A percentile compares a stretch with the other conserved stretches of the same genome.
These are phyloP conservation scores for Quercus lobata DNA, from an alignment of 331 rosid species.

Conservation along the genomic window DNA sequence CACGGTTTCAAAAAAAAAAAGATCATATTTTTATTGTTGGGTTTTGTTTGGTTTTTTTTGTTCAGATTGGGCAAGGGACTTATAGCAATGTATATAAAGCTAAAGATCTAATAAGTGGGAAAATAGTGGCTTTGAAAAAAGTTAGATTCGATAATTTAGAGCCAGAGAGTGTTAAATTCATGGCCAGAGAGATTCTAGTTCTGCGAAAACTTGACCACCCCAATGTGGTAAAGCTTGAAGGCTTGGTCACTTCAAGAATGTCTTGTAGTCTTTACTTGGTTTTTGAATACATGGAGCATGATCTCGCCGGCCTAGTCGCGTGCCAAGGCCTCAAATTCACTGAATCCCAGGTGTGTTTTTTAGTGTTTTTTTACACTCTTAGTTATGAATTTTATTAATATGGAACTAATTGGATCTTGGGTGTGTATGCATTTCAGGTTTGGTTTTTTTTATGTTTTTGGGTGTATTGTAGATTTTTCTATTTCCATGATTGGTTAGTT, in stretches of 20 bases:
- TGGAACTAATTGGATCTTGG: neutral
- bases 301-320: constrained; percentile 93
- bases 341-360: constrained; percentile 86
- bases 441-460: constrained; percentile 3
- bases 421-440: constrained; percentile 3
- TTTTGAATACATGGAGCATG: constrained; percentile 97
- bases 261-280: constrained; percentile 96
- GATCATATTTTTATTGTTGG: neutral
- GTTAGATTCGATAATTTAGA: constrained; percentile 95
- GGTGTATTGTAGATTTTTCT: constrained; percentile 6
- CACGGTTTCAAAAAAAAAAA: neutral
- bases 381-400: neutral
- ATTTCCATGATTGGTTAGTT: constrained; percentile 10
- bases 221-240: constrained; percentile 90
- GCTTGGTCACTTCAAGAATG: constrained; percentile 97
- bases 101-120: constrained; percentile 69
- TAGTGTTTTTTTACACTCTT: constrained; percentile 2
- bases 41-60: constrained; percentile 10
- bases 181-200: constrained; percentile 97
- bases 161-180: constrained; percentile 96
- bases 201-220: constrained; percentile 94
- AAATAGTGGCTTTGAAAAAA: constrained; percentile 92
- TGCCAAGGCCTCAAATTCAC: constrained; percentile 79
- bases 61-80: constrained; percentile 97
- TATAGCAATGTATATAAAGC: constrained; percentile 99